Base-by-base conservation (phyloP, 495 filamentous ascomycete species). In the Xylaria venustula region DNA sequence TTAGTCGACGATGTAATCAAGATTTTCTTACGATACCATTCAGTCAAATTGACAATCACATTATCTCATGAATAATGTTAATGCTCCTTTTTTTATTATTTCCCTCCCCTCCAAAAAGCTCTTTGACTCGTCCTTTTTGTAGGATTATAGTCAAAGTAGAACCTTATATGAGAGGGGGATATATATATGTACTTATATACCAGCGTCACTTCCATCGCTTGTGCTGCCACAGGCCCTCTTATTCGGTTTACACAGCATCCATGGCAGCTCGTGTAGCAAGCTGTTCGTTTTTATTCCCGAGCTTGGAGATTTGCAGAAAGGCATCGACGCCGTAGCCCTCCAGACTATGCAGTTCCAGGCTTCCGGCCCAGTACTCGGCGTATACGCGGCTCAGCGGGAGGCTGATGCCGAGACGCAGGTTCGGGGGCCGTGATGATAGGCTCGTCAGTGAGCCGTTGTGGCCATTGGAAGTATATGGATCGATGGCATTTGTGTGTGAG, bases 281-380 rank as follows among this genome's bases (percentile, higher is more conserved):
- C 71, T 96, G 93, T 79, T 99, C 94, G 69, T 97, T 97, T 80
- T 97, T 97, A 75, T 99, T 99, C 20, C 94, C 94, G 55, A 99
- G 81, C 74, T 97, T 97, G 6, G 91, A 93, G 37, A 99, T 96
- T 74, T 98, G 93, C 61, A 99, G 73, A 71, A 98, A 99, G 1
- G 90, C 93, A 77, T 99, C 94, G n/a, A 95, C 92, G 1, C 94
- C 94, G 66, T 97, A 99, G 0, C 94, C 94, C 66, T 98, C 94
- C 36, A 99, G 75, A 71, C 88, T 96, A 72, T 98, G 94, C 61
- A 98, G 68, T 70, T 97, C 91, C 23, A 99, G 74, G 70, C 84
- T 93, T 1, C 94, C 94, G 7, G 95, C 94, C 94, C 94, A 99
- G 74, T 98, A 98, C 74, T 99, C 93, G 15, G 95, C 93, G 71